Evolutionary conservation across 2,329 filamentous ascomycete genomes (phyloP), one percentile per base, ranked within the genome.

Genomic region (Phaeoacremonium minimum): DNA sequence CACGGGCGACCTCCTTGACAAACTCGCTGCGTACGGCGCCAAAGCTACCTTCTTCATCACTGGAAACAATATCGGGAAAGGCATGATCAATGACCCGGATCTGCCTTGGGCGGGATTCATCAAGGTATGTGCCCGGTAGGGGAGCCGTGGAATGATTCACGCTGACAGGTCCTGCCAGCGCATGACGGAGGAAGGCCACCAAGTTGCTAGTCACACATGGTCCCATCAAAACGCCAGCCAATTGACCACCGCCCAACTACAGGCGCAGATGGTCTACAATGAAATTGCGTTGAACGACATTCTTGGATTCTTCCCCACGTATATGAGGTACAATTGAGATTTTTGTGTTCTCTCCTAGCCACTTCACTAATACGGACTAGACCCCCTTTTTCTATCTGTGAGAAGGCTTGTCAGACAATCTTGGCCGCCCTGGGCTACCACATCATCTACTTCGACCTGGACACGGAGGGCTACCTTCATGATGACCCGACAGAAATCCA

Each of bases 31-130:
- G 17, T 80, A 82, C 50, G 62, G 71, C 18, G 79, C 76, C 12
- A 80, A 76, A 45, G 81, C 78, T 2, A 85, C 82, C 3, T 86
- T 86, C 54, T 85, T 84, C 56, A 66, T 85, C 42, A 77, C 70
- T 7, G 74, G 74, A 5, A 75, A 69, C 55, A 77, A 75, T 55
- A 61, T 72, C 28, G 66, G 66, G 46, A 77, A 77, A 54, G 73
- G 73, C 26, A 53, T 66, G 46, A 78, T 79, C 46, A 75, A 79
- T 43, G 63, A 70, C 37, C 55, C 64, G 4, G 62, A 58, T 13
- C 59, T 63, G 9, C 58, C 57, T n/a, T 74, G 66, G 56, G 56
- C 63, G n/a, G 56, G 57, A 12, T 57, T 67, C 29, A 69, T 76
- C 47, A 58, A 62, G 56, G 61, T 51, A 51, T 36, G 37, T 9